Conservation (phyloP, 2,329 filamentous ascomycete genomes). For the Akanthomyces muscarius region DNA sequence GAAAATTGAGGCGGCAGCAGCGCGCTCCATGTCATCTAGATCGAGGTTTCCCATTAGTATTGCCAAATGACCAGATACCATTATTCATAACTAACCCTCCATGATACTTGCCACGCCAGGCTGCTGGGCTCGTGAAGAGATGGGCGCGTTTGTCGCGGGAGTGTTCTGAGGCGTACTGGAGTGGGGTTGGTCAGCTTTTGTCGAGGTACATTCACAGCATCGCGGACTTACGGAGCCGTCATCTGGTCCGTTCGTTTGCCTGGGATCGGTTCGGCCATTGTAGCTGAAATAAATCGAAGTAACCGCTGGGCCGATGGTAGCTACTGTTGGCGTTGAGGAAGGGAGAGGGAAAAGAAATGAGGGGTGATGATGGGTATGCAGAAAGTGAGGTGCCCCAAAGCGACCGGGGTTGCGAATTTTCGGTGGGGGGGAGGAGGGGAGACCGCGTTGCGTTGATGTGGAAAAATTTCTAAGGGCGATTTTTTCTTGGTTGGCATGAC, state of each 20-base stretch:
- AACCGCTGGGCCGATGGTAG: slow-evolving; percentile 11
- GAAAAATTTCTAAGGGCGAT: slow-evolving; percentile 33
- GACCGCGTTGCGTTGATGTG: slow-evolving; percentile 22
- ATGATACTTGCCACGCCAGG: slow-evolving; percentile 92
- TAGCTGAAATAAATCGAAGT: slow-evolving; percentile 30
- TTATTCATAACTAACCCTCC: slow-evolving; percentile 66
- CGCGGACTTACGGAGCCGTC: slow-evolving; percentile 53
- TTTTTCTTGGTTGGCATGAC: slow-evolving; percentile 16
- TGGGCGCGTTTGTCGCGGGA: slow-evolving; percentile 89
- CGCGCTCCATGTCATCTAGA: slow-evolving; percentile 85
- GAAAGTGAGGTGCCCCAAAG: slow-evolving; percentile 31
- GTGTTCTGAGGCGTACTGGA: slow-evolving; percentile 96
- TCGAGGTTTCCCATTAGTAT: slow-evolving; percentile 22
- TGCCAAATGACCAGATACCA: slow-evolving; percentile 19
- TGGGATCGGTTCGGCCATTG: slow-evolving; percentile 61
- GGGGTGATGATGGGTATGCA: slow-evolving; percentile 29
- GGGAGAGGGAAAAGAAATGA: slow-evolving; percentile 22
- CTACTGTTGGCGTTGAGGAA: slow-evolving; percentile 22
- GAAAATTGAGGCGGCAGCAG: slow-evolving; percentile 84
- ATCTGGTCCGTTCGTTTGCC: slow-evolving; percentile 56
- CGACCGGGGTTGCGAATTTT: slow-evolving; percentile 34
- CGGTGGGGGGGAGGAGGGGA: slow-evolving; percentile 38
- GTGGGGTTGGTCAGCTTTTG: slow-evolving; percentile 40
- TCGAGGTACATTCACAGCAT: slow-evolving; percentile 24
- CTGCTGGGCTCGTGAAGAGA: slow-evolving; percentile 95